Percentiles rank a stretch among this genome's conserved stretches.
phyloP scores from a whole-genome alignment of 2,329 filamentous ascomycete genomes.

The Penicillium sp. region DNA sequence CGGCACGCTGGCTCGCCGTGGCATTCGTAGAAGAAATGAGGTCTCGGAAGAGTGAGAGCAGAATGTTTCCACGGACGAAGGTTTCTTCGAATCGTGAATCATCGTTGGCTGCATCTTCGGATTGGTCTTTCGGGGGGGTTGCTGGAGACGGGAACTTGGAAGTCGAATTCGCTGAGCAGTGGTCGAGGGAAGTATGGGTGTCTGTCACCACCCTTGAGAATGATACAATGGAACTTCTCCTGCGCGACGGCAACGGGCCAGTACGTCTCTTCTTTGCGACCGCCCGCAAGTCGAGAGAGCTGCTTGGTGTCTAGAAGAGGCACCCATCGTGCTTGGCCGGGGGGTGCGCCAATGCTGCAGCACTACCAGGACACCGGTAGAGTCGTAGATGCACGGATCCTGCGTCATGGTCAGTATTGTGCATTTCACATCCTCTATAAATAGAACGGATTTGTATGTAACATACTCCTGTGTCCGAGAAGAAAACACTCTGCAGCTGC shows the following conservation, averaged over 20 bases:
- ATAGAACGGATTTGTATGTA: constrained; percentile 2
- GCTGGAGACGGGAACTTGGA: constrained; percentile 77
- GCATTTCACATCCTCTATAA: not conserved
- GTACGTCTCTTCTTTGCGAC: constrained; percentile 86
- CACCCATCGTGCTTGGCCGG: constrained; percentile 85
- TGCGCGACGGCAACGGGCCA: constrained; percentile 94
- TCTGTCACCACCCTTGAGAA: constrained; percentile 91
- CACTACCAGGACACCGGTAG: constrained; percentile 82
- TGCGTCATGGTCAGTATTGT: constrained; percentile 39
- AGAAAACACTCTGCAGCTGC: constrained; percentile 81
- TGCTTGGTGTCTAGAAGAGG: constrained; percentile 88
- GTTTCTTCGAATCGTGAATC: constrained; percentile 70
- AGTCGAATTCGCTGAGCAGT: constrained; percentile 89
- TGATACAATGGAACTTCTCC: constrained; percentile 96
- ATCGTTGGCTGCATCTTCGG: constrained; percentile 47
- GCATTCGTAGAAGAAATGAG: constrained; percentile 69
- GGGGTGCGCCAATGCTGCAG: constrained; percentile 87
- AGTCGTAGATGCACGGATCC: constrained; percentile 97
- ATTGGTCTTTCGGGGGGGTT: constrained; percentile 46
- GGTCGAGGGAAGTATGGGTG: constrained; percentile 92
- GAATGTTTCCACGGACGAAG: constrained; percentile 74
- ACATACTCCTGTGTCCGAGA: constrained; percentile 82
- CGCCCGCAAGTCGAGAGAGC: constrained; percentile 77
- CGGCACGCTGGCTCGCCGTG: constrained; percentile 65
- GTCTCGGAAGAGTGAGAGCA: constrained; percentile 75